Evolutionary conservation across 2,329 filamentous ascomycete species (phyloP), one percentile per base, ranked within the genome.

Genomic region (Pyrenochaeta sp.): DNA sequence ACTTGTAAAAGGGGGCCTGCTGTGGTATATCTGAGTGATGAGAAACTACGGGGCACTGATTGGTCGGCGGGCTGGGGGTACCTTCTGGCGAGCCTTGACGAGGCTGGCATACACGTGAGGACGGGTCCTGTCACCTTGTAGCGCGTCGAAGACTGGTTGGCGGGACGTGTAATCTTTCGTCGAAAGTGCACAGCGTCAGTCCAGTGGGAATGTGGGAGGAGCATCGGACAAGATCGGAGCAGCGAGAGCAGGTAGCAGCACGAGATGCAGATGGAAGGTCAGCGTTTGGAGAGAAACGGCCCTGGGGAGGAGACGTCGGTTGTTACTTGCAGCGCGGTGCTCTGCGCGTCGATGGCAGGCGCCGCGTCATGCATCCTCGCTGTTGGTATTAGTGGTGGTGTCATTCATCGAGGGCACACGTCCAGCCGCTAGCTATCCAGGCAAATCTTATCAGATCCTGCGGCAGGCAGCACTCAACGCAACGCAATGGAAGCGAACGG

Each of bases 31-130:
- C 24, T 45, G 53, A 61, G 56, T 74, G 72, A 76, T 75, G 73
- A 75, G 72, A 74, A 75, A 76, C 67, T 60, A 66, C 64, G 54
- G 59, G 51, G 56, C 63, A 69, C 49, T 74, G 72, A 74, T 76
- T 76, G 73, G 73, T 54, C 50, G 52, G 50, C 39, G 36, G 10
- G 22, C 4, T 40, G 48, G 42, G 56, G 59, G 58, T 68, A 50
- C 58, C 54, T 67, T 58, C 47, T 64, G 52, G 61, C 65, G 52
- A 60, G 54, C 61, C 50, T 64, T 49, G 53, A 54, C 46, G 54
- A 62, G 57, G 58, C 52, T 58, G 57, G 36, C 39, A 19, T 42
- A 55, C 69, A 72, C 65, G 69, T 73, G 72, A 72, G 52, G 49
- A 62, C 50, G 59, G 58, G 56, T 46, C 27, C 40, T 55, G 43